Percentiles rank a stretch among this genome's conserved stretches.
phyloP scores from a whole-genome alignment of 305 asterid species.

The Fraxinus sp. region DNA sequence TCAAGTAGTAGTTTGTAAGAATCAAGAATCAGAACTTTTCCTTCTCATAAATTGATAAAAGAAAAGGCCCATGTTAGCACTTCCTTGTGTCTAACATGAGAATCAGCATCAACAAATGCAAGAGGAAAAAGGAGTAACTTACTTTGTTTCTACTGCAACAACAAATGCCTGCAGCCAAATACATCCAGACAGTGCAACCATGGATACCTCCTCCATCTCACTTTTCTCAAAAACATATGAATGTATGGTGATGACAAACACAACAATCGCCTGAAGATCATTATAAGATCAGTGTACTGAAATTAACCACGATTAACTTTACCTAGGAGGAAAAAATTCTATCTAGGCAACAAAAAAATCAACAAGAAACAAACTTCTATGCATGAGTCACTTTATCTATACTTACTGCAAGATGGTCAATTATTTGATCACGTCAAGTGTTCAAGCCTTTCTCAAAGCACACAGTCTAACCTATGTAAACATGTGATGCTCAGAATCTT shows the following conservation, averaged over 20 bases:
- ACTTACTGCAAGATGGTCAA: background rate
- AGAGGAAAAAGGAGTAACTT: slow-evolving; percentile 35
- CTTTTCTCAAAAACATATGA: slow-evolving; percentile 83
- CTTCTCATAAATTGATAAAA: background rate
- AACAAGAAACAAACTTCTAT: slow-evolving; percentile 9
- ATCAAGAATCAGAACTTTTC: background rate
- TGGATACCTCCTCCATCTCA: slow-evolving; percentile 96
- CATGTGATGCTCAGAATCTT: background rate
- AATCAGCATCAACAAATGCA: slow-evolving; percentile 12
- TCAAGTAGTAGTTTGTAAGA: background rate
- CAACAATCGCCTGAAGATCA: slow-evolving; percentile 83
- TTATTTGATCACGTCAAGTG: background rate
- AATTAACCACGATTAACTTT: slow-evolving; percentile 14
- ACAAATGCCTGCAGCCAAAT: slow-evolving; percentile 99
- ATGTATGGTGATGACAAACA: slow-evolving; percentile 79
- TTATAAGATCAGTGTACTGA: background rate
- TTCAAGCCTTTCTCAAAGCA: background rate
- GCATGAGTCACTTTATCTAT: background rate
- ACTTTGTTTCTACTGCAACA: slow-evolving; percentile 90
- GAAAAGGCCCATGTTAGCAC: background rate
- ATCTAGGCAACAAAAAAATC: background rate
- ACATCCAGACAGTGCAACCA: slow-evolving; percentile 98
- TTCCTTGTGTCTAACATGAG: background rate
- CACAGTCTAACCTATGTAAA: background rate
- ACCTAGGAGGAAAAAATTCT: slow-evolving; percentile 12